These are phyloP conservation scores for Tranzscheliella williamsii DNA, from an alignment of 1,284 basidiomycete species.

Conservation along the genomic window DNA sequence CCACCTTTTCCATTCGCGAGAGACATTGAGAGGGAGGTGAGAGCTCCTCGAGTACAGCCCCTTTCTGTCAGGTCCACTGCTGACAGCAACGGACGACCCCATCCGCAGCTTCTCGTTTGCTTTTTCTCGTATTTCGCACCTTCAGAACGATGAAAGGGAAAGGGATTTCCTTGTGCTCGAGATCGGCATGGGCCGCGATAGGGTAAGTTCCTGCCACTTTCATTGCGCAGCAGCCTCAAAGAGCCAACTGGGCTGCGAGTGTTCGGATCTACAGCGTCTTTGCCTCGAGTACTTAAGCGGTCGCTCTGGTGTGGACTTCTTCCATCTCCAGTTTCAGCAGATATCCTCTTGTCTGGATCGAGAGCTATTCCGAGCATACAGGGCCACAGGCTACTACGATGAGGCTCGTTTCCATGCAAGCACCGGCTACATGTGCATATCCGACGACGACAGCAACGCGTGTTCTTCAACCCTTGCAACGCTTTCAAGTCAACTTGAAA, in stretches of 20 bases:
- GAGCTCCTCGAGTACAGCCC: background rate
- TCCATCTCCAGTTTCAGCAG: too few species aligned
- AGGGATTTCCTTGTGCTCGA: constrained; percentile 38
- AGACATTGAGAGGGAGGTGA: too few species aligned
- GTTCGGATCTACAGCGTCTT: too few species aligned
- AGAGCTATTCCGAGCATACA: constrained; percentile 20
- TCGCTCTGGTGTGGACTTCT: too few species aligned
- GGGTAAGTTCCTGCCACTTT: too few species aligned
- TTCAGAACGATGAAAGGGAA: constrained; percentile 27
- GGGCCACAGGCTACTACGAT: constrained; percentile 32
- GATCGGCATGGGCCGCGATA: constrained; percentile 20
- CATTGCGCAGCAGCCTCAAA: too few species aligned
- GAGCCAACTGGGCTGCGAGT: too few species aligned
- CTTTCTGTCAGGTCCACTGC: too few species aligned
- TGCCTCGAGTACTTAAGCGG: too few species aligned
- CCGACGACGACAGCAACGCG: background rate
- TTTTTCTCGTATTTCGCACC: constrained; percentile 22
- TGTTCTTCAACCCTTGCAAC: background rate
- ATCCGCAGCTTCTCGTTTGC: constrained; percentile 30
- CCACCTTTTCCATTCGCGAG: too few species aligned
- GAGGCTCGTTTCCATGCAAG: constrained; percentile 43
- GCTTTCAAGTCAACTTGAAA: background rate
- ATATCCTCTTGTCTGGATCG: constrained; percentile 11
- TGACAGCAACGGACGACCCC: too few species aligned
- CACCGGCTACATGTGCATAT: background rate